Conservation (phyloP, 2,329 filamentous ascomycete genomes). For the Plenodomus tracheiphilus region DNA sequence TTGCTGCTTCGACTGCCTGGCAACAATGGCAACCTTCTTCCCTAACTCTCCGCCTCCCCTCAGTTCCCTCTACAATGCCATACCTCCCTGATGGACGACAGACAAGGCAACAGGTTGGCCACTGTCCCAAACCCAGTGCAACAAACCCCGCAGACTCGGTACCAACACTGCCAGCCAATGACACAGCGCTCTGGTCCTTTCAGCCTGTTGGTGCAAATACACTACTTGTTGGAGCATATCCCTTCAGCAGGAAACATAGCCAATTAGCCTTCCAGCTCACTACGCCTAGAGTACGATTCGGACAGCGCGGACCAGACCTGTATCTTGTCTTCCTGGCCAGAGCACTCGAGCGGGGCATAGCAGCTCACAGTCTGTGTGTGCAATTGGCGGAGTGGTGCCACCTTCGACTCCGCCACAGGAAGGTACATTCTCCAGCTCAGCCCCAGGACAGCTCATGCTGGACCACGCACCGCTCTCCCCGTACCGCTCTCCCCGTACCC, state of each 20-base stretch:
- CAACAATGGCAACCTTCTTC: neutral
- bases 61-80: too few species aligned
- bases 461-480: constrained; percentile 10
- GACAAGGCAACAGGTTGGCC: neutral
- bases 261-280: too few species aligned
- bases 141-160: neutral
- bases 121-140: neutral
- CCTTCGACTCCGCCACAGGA: neutral
- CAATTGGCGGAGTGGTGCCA: neutral
- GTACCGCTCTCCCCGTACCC: neutral
- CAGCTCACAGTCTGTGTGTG: neutral
- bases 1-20: constrained; percentile 5
- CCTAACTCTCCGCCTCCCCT: too few species aligned
- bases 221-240: too few species aligned
- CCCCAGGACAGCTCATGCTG: constrained; percentile 11
- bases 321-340: too few species aligned
- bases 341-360: too few species aligned
- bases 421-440: constrained; percentile 6
- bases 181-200: too few species aligned
- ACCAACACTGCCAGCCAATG: neutral
- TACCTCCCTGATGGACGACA: too few species aligned
- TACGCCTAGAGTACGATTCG: too few species aligned
- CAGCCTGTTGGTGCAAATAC: too few species aligned
- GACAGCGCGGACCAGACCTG: too few species aligned
- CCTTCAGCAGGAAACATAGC: too few species aligned